Evolutionary conservation across 768 basidiomycete genomes (phyloP).

Genomic region (Phaffia tasmanica): DNA sequence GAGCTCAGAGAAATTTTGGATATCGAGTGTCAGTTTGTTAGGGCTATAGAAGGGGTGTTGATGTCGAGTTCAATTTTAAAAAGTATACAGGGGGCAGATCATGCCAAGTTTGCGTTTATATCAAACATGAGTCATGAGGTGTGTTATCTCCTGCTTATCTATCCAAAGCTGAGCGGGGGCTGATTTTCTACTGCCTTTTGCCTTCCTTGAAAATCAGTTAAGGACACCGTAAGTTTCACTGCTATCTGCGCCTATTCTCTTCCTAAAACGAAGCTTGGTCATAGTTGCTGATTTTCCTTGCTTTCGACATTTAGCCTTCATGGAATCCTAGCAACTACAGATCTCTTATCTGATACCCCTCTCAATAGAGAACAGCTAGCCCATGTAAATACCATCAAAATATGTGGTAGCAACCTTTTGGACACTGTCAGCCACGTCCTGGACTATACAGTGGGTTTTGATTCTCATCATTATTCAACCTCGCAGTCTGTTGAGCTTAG

Average conservation of each 20-base stretch:
- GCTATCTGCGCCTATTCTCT: too few species aligned
- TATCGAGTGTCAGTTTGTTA: constrained; percentile 2
- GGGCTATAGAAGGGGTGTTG: background rate
- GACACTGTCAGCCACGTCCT: constrained; percentile 94
- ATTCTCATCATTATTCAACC: constrained; percentile 35
- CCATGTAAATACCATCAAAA: constrained; percentile 82
- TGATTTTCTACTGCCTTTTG: background rate
- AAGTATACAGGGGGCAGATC: background rate
- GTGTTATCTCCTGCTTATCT: too few species aligned
- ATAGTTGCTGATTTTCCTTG: too few species aligned
- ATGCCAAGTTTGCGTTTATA: too few species aligned
- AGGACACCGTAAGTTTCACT: constrained; percentile 47
- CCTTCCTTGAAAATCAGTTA: constrained; percentile 6
- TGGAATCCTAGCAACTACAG: constrained; percentile 76
- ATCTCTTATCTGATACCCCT: constrained; percentile 67
- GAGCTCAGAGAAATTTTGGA: background rate
- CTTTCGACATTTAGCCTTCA: constrained; percentile 44
- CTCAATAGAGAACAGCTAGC: constrained; percentile 69
- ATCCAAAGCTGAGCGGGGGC: too few species aligned
- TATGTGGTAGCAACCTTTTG: constrained; percentile 84
- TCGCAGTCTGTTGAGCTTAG: constrained; percentile 31
- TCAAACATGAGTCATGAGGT: too few species aligned
- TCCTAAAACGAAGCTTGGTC: too few species aligned
- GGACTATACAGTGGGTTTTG: constrained; percentile 84
- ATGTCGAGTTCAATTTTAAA: background rate